phyloP scores from a whole-genome alignment of 805 yeast species.

The Kluyveromyces dobzhanskii region DNA sequence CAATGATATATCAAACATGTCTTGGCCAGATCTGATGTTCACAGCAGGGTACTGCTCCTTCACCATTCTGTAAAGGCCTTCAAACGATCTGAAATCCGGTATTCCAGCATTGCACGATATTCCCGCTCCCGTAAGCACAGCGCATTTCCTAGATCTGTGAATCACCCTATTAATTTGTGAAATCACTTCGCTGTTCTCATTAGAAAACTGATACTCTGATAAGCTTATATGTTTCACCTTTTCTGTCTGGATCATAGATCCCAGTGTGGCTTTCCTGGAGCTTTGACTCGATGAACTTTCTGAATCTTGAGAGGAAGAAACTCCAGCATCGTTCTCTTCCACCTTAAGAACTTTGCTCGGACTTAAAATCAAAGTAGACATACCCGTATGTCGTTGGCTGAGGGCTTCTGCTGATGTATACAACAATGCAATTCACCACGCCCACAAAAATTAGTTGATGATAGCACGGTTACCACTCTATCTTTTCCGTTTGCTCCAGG shows the following conservation, averaged over 20 bases:
- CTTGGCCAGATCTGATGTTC: slow-evolving; percentile 69
- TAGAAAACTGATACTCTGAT: neutral
- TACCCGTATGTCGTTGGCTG: no score
- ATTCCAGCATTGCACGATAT: slow-evolving; percentile 95
- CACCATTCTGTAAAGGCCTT: slow-evolving; percentile 74
- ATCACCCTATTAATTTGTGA: slow-evolving; percentile 22
- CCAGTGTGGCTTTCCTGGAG: neutral
- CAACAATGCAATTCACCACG: no score
- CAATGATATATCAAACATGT: slow-evolving; percentile 78
- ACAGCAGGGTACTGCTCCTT: slow-evolving; percentile 50
- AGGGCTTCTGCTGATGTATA: no score
- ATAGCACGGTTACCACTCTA: no score
- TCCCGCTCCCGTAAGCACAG: slow-evolving; percentile 89
- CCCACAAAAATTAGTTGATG: no score
- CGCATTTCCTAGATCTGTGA: slow-evolving; percentile 36
- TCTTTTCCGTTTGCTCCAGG: no score
- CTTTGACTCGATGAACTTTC: slow-evolving; percentile 1
- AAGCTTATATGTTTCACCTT: slow-evolving; percentile 1
- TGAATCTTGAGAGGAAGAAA: neutral
- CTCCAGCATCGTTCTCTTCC: neutral
- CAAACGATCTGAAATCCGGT: slow-evolving; percentile 83
- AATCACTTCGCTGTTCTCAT: slow-evolving; percentile 7
- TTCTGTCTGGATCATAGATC: slow-evolving; percentile 3
- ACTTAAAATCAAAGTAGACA: neutral
- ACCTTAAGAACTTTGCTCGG: neutral